Evolutionary conservation across 208 protist species (phyloP).

Genomic region (Trypanosoma melophagium): DNA sequence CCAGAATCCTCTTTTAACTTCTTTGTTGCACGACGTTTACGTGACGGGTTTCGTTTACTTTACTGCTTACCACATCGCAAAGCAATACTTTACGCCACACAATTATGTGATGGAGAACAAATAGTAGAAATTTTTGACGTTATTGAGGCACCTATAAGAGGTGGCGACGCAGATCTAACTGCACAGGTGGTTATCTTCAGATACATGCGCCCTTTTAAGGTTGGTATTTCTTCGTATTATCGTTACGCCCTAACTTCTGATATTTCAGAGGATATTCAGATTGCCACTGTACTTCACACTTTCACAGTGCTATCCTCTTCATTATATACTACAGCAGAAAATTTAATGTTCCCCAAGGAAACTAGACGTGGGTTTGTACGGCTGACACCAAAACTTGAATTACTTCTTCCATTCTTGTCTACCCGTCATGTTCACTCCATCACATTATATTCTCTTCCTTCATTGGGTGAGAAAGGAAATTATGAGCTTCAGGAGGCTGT

Average conservation of each 20-base stretch:
- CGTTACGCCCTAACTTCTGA: slow-evolving; percentile 12
- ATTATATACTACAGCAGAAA: slow-evolving; percentile 10
- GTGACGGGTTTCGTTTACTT: slow-evolving; percentile 47
- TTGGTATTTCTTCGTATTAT: slow-evolving; percentile 10
- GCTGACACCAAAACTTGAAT: slow-evolving; percentile 46
- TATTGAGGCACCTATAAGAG: slow-evolving; percentile 26
- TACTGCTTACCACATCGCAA: slow-evolving; percentile 40
- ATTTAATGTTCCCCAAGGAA: slow-evolving; percentile 16
- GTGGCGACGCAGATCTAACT: neutral
- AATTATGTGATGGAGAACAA: slow-evolving; percentile 17
- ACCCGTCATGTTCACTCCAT: slow-evolving; percentile 43
- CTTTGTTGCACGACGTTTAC: slow-evolving; percentile 57
- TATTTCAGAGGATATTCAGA: slow-evolving; percentile 55
- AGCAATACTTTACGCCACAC: slow-evolving; percentile 44
- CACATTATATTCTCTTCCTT: slow-evolving; percentile 41
- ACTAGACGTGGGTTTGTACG: slow-evolving; percentile 26
- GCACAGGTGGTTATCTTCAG: slow-evolving; percentile 17
- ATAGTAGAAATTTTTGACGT: slow-evolving; percentile 54
- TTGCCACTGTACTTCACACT: slow-evolving; percentile 68
- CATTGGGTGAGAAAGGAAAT: slow-evolving; percentile 41
- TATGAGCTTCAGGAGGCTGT: slow-evolving; percentile 42
- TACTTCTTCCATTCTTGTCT: slow-evolving; percentile 52
- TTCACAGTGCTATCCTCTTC: slow-evolving; percentile 44
- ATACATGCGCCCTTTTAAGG: slow-evolving; percentile 21
- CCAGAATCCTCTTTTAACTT: slow-evolving; percentile 53